Conservation (phyloP, 768 basidiomycete species). For the Termitomyces sp. region DNA sequence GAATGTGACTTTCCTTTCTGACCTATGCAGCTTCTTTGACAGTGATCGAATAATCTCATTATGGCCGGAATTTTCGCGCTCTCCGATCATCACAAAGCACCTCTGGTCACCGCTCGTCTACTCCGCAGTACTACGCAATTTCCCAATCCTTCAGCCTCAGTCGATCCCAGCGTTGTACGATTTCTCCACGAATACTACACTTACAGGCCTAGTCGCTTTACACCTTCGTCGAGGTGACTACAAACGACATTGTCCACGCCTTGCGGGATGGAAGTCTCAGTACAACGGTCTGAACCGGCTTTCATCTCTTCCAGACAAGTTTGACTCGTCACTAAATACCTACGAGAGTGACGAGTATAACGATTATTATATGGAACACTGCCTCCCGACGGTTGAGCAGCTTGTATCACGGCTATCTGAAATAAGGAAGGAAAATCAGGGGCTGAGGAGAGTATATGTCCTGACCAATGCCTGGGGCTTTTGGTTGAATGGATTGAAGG, state of each 20-base stretch:
- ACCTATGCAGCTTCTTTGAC: constrained; percentile 45
- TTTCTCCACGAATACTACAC: constrained; percentile 16
- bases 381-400: constrained; percentile 31
- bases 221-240: constrained; percentile 57
- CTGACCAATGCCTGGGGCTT: constrained; percentile 47
- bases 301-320: constrained; percentile 33
- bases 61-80: constrained; percentile 36
- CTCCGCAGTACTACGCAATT: constrained; percentile 43
- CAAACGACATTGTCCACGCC: constrained; percentile 44
- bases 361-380: constrained; percentile 29
- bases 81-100: constrained; percentile 46
- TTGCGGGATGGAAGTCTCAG: constrained; percentile 33
- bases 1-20: constrained; percentile 32
- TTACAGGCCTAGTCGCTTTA: constrained; percentile 44
- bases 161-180: constrained; percentile 17
- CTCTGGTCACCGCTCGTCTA: constrained; percentile 60
- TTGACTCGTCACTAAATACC: constrained; percentile 23
- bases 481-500: constrained; percentile 32
- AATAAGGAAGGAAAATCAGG: constrained; percentile 23
- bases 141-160: constrained; percentile 31
- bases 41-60: constrained; percentile 35
- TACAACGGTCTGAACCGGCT: constrained; percentile 50
- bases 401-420: constrained; percentile 27
- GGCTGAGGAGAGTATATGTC: constrained; percentile 24
- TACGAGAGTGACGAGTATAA: constrained; percentile 12